Evolutionary conservation across 768 basidiomycete species (phyloP), one percentile per base, ranked within the genome.

Genomic region (Porphyrellus cyaneotinctus): DNA sequence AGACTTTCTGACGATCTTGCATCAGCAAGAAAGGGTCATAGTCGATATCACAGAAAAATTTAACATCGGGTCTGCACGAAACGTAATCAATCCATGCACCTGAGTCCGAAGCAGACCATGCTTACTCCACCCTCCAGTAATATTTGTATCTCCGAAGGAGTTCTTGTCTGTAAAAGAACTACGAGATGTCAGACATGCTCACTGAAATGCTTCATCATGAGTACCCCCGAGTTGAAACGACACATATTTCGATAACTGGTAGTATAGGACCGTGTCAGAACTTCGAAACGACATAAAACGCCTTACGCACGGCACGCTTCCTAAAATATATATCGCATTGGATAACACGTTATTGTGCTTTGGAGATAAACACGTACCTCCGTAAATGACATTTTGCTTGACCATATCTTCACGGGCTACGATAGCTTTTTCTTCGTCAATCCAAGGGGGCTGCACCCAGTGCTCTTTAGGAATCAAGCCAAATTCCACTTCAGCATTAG

Each of bases 201-300:
- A 20, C 26, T 37, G 31, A 20, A 6, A 43, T 15, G 47, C 11
- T 5, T 26, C 22, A 20, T 32, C 38, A 24, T 1, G 56, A 42
- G 58, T 69, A 91, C 90, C 30, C 91, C 92, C 43, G 90, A 93
- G 71, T 95, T 92, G 72, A 85, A 97, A 12, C 95, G 83, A 70
- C 95, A 97, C 95, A 97, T 95, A 60, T 95, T 93, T 36, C 94
- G 83, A 64, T 97, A 95, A 18, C 82, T 85, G 59, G 42, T 3
- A 17, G n/a, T 28, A 30, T 46, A 44, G 22, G 12, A 37, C 17
- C n/a, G 4, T 37, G 24, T 61, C 12, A 64, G 51, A 18, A 52
- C 47, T n/a, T 47, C 20, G 26, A 41, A 38, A 28, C 36, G 11
- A 26, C 4, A 47, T 17, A 46, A 38, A 28, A 54, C 41, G 41